A percentile compares a stretch with the other conserved stretches of the same genome.
Conservation (phyloP, 192 early-diverging fungal genomes). For the Coemansia sp. region DNA sequence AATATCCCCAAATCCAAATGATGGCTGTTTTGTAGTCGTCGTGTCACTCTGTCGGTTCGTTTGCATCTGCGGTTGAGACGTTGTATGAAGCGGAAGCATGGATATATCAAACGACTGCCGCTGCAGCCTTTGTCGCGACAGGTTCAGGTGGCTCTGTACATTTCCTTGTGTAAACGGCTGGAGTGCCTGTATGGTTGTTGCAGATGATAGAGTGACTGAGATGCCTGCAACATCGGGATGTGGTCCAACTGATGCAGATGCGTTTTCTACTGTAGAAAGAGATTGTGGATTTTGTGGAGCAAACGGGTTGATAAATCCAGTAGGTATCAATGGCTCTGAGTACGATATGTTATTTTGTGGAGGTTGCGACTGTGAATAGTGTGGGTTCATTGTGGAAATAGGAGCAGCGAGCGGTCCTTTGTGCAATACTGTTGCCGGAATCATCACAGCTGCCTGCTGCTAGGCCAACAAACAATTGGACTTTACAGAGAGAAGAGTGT, state of each 20-base stretch:
- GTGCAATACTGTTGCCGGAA: conserved; percentile 11
- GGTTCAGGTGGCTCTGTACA: conserved; percentile 11
- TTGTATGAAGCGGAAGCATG: conserved; percentile 12
- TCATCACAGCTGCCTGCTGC: conserved; percentile 4
- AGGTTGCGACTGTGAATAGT: background rate
- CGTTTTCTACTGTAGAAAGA: background rate
- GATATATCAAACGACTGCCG: conserved; percentile 39
- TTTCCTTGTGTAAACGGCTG: conserved; percentile 7
- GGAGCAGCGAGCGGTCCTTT: conserved; percentile 14
- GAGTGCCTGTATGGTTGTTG: conserved; percentile 13
- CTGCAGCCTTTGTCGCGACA: conserved; percentile 12
- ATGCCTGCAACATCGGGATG: background rate
- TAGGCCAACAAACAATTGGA: background rate
- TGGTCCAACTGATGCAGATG: background rate
- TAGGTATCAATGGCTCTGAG: conserved; percentile 2
- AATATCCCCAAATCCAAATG: background rate
- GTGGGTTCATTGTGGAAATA: conserved; percentile 17
- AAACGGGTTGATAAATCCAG: conserved; percentile 12
- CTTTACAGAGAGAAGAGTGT: background rate
- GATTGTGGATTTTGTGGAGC: conserved; percentile 1
- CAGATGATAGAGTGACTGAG: conserved; percentile 6
- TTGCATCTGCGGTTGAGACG: conserved; percentile 2
- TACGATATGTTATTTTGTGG: background rate
- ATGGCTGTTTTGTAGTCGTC: background rate
- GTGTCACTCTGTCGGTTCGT: background rate